Evolutionary conservation across 495 filamentous ascomycete genomes (phyloP).

Genomic region (Cercophora newfieldiana): DNA sequence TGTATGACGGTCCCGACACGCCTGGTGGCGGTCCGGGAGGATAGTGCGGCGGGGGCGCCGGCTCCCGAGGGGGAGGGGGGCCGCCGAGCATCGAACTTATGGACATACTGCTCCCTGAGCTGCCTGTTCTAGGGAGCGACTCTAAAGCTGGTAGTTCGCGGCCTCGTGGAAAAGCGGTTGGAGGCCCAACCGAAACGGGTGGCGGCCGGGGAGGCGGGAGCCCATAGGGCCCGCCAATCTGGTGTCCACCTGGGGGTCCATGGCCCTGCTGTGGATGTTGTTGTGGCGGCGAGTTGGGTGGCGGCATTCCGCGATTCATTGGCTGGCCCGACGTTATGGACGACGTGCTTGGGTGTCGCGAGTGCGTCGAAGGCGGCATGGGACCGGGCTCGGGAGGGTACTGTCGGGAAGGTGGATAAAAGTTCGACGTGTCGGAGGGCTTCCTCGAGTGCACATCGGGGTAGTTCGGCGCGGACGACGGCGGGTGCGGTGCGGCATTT

Average conservation of each 20-base stretch:
- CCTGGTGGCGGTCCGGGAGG: slow-evolving; percentile 54
- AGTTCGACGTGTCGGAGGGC: slow-evolving; percentile 47
- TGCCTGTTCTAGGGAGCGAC: slow-evolving; percentile 45
- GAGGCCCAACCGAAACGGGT: slow-evolving; percentile 53
- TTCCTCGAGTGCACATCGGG: slow-evolving; percentile 51
- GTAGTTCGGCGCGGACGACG: slow-evolving; percentile 35
- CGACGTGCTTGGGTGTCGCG: slow-evolving; percentile 55
- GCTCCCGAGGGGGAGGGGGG: slow-evolving; percentile 56
- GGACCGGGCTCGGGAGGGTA: slow-evolving; percentile 49
- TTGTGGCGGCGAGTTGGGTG: slow-evolving; percentile 52
- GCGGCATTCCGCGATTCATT: slow-evolving; percentile 53
- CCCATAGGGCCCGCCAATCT: slow-evolving; percentile 46
- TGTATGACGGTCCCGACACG: slow-evolving; percentile 47
- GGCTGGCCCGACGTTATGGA: slow-evolving; percentile 47
- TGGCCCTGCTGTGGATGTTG: slow-evolving; percentile 40
- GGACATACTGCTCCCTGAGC: slow-evolving; percentile 80
- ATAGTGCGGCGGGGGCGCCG: slow-evolving; percentile 53
- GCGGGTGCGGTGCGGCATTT: slow-evolving; percentile 26
- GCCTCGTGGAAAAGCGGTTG: slow-evolving; percentile 48
- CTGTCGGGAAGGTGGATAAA: slow-evolving; percentile 45
- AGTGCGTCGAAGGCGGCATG: slow-evolving; percentile 46
- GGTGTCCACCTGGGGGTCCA: slow-evolving; percentile 40
- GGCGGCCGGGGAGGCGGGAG: slow-evolving; percentile 51
- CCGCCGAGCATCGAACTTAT: slow-evolving; percentile 90
- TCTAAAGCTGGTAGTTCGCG: slow-evolving; percentile 57